A percentile compares a stretch with the other conserved stretches of the same genome.
Conservation (phyloP, 192 early-diverging fungal species). For the Funneliformis mosseae region DNA sequence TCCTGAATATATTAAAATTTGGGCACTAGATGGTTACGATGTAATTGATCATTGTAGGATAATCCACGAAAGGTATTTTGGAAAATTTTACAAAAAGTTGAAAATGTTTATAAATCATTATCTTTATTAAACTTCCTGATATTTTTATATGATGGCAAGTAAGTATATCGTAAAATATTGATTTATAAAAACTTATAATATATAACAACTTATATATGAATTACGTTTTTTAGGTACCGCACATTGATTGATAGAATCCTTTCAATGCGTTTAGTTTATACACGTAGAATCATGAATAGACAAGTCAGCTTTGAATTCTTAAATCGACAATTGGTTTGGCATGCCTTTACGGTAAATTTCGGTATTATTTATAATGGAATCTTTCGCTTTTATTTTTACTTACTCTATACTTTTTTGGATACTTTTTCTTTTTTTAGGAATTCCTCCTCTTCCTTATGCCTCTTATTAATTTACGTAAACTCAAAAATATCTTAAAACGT, state of each 20-base stretch:
- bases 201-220: neutral
- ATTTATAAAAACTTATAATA: neutral
- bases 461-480: slow-evolving; percentile 69
- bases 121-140: slow-evolving; percentile 81
- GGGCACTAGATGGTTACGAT: neutral
- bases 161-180: slow-evolving; percentile 32
- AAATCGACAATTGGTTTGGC: slow-evolving; percentile 93
- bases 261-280: slow-evolving; percentile 82
- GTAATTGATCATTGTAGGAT: slow-evolving; percentile 43
- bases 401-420: neutral
- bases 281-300: slow-evolving; percentile 69
- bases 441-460: slow-evolving; percentile 87
- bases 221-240: slow-evolving; percentile 60
- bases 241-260: slow-evolving; percentile 77
- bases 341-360: slow-evolving; percentile 79
- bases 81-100: slow-evolving; percentile 59
- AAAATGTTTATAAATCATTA: slow-evolving; percentile 60
- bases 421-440: slow-evolving; percentile 59
- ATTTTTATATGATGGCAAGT: slow-evolving; percentile 84
- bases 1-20: neutral
- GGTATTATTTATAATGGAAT: slow-evolving; percentile 24
- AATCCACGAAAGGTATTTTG: slow-evolving; percentile 57
- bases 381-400: slow-evolving; percentile 12
- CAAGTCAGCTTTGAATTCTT: slow-evolving; percentile 91
- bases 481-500: slow-evolving; percentile 50